Evolutionary conservation across 1,284 basidiomycete species (phyloP), one percentile per base, ranked within the genome.

Genomic region (Volvariella surrecta): DNA sequence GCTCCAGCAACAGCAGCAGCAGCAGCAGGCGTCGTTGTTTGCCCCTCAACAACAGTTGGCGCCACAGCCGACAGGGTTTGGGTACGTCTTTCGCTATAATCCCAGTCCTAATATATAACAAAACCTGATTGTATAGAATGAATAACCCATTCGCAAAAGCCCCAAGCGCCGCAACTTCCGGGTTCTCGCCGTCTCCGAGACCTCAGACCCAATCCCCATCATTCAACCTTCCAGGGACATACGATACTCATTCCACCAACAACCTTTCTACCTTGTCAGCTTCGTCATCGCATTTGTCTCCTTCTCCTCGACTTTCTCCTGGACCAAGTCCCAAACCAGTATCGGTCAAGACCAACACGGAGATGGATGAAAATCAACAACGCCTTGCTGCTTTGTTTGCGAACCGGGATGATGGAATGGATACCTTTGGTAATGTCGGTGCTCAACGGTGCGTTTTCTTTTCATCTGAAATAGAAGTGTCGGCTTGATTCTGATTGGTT

Each of bases 361-460:
- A 66, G 32, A 45, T 59, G 15, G 79, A 82, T 51, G 77, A 85
- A 46, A 79, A 89, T 52, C 83, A 95, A 59, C 62, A 82, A 6
- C 74, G 82, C 39, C 74, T 97, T 44, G 91, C 91, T 3, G 71
- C 64, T 45, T 61, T 96, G 52, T 78, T 96, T 49, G 92, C 89
- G 4, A 86, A 88, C 53, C 71, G 82, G 43, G 90, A 91, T 45
- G 91, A 90, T 53, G 93, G 94, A 0, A 68, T 86, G 60, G 93
- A 97, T 65, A 94, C 93, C 34, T 97, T 97, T 58, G 93, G 93
- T 40, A 97, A 97, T 61, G 56, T 79, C 32, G 93, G 94, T 30
- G 57, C 71, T 44, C 62, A 94, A 48, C 76, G 93, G 72, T 84
- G 57, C 51, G 69, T 54, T 30, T 43, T 37, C 21, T 39, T 20